Evolutionary conservation across 495 filamentous ascomycete species (phyloP).

Genomic region (Antarctomyces pellizariae): DNA sequence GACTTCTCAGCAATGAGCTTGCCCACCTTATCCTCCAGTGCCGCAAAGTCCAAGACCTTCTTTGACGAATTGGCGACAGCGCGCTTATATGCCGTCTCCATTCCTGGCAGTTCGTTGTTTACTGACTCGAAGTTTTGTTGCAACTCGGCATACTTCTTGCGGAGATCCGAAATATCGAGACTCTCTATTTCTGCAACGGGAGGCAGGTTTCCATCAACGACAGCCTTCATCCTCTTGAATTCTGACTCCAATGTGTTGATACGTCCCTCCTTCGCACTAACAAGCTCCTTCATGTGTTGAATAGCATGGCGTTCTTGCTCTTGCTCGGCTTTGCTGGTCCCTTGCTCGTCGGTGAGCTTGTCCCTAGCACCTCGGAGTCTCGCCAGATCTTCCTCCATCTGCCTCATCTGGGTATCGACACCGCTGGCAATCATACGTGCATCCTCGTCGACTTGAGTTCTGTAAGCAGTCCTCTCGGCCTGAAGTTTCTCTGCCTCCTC

Average conservation of each 20-base stretch:
- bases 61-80: conserved; percentile 60
- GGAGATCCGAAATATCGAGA: conserved; percentile 42
- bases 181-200: conserved; percentile 25
- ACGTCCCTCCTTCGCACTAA: conserved; percentile 45
- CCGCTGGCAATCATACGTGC: conserved; percentile 42
- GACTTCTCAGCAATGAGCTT: conserved; percentile 66
- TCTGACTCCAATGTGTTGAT: conserved; percentile 67
- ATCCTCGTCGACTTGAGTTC: conserved; percentile 57
- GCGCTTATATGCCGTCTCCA: conserved; percentile 74
- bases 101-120: conserved; percentile 61
- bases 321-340: conserved; percentile 55
- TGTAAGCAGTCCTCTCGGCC: conserved; percentile 63
- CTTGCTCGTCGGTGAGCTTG: conserved; percentile 56
- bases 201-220: conserved; percentile 21
- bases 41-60: conserved; percentile 54
- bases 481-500: conserved; percentile 70
- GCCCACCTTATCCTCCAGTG: conserved; percentile 55
- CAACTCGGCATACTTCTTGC: conserved; percentile 42
- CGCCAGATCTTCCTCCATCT: conserved; percentile 62
- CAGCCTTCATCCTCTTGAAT: conserved; percentile 40
- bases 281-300: conserved; percentile 54
- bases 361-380: conserved; percentile 65
- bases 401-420: conserved; percentile 54
- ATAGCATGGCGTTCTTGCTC: conserved; percentile 46
- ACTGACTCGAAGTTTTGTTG: conserved; percentile 62